Percentiles rank a stretch among this genome's conserved stretches.
Evolutionary conservation across 371 early-diverging fungal species (phyloP).

Genomic region (Dichotomocladium elegans): DNA sequence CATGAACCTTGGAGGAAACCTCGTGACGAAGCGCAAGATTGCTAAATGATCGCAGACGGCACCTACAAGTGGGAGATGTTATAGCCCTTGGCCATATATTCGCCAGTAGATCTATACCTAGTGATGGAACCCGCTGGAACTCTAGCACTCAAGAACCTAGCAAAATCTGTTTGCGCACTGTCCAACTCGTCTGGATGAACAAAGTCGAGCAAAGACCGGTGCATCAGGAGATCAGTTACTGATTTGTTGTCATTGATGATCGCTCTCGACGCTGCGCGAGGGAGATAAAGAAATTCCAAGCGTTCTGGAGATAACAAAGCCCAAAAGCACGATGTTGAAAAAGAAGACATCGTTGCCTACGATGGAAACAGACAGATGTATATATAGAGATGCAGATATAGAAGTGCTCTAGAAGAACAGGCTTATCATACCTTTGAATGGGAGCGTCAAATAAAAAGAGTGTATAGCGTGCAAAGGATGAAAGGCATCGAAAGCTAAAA

Average conservation of each 20-base stretch:
- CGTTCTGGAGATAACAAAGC: slow-evolving; percentile 43
- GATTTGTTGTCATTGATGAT: slow-evolving; percentile 20
- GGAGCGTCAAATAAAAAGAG: no score
- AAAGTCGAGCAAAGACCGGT: slow-evolving; percentile 50
- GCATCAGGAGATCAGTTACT: slow-evolving; percentile 33
- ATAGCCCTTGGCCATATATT: background rate
- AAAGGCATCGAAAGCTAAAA: no score
- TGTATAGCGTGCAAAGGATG: no score
- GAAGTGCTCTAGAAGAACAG: no score
- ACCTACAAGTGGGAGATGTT: background rate
- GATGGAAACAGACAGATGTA: no score
- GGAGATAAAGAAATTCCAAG: slow-evolving; percentile 44
- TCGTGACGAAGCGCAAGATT: background rate
- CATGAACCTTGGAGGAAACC: background rate
- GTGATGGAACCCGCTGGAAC: slow-evolving; percentile 55
- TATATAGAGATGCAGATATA: no score
- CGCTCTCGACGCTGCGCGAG: slow-evolving; percentile 29
- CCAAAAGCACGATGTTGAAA: slow-evolving; percentile 40
- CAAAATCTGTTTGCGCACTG: slow-evolving; percentile 48
- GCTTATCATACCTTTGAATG: no score
- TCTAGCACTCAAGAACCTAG: slow-evolving; percentile 46
- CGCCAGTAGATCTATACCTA: slow-evolving; percentile 22
- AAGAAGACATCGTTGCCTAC: slow-evolving; percentile 1
- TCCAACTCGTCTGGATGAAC: slow-evolving; percentile 58
- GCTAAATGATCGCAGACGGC: background rate